These are phyloP conservation scores for Leccinum sublutescens DNA, from an alignment of 768 basidiomycete species.

Conservation along the genomic window DNA sequence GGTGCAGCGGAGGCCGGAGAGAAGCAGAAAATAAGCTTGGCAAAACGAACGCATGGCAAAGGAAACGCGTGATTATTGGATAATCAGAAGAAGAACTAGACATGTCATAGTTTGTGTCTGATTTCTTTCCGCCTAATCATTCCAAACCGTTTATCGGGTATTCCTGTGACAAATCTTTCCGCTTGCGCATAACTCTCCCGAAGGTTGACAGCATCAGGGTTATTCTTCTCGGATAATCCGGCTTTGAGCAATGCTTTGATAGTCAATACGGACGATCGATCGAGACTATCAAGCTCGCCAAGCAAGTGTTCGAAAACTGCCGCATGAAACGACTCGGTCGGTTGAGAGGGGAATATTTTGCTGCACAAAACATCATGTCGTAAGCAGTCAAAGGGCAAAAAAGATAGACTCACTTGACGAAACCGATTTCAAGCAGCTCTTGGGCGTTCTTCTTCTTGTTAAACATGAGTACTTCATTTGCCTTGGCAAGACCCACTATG, in stretches of 20 bases:
- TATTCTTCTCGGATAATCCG: conserved; percentile 59
- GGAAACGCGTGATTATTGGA: background rate
- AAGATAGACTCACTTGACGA: conserved; percentile 53
- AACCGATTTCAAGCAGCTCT: conserved; percentile 58
- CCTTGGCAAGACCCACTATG: conserved; percentile 66
- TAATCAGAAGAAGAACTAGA: background rate
- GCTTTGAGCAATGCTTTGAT: conserved; percentile 54
- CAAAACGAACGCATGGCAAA: background rate
- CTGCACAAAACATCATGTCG: conserved; percentile 31
- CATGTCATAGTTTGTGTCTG: conserved; percentile 54
- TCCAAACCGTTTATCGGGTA: conserved; percentile 52
- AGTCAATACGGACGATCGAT: conserved; percentile 49
- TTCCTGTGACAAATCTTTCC: conserved; percentile 58
- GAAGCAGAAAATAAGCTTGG: background rate
- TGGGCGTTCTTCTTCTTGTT: conserved; percentile 63
- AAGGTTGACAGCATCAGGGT: conserved; percentile 62
- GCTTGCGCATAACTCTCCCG: conserved; percentile 74
- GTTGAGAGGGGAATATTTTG: conserved; percentile 56
- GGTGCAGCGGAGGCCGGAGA: background rate
- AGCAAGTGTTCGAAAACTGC: conserved; percentile 49
- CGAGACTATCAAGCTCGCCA: conserved; percentile 57
- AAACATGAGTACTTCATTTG: conserved; percentile 70
- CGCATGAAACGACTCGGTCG: conserved; percentile 51
- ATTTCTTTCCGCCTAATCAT: conserved; percentile 63
- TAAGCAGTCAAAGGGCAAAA: background rate